These are phyloP conservation scores for Kregervanrija pseudodelftensis DNA, from an alignment of 805 yeast species.

Conservation along the genomic window DNA sequence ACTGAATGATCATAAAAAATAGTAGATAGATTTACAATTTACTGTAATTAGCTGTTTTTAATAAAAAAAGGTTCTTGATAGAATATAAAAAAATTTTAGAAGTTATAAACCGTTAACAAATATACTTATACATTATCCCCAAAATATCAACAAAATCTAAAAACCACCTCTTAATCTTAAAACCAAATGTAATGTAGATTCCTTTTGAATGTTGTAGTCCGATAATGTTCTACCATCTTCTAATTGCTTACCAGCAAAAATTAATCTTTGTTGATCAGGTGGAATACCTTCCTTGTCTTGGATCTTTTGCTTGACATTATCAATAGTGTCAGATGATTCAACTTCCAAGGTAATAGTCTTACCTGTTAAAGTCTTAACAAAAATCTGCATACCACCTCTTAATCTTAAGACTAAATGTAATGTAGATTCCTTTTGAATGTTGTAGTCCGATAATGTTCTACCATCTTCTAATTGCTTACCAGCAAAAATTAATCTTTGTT, in stretches of 20 bases:
- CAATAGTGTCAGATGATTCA: conserved; percentile 92
- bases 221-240: conserved; percentile 94
- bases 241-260: conserved; percentile 93
- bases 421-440: conserved; percentile 97
- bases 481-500: conserved; percentile 94
- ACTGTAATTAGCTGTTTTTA: too few species aligned
- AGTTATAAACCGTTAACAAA: too few species aligned
- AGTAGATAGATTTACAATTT: not conserved
- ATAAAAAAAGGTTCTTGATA: too few species aligned
- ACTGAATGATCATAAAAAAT: not conserved
- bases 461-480: conserved; percentile 97
- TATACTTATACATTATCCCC: too few species aligned
- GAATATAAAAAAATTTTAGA: too few species aligned
- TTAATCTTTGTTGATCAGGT: conserved; percentile 93
- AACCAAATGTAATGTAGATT: conserved; percentile 61
- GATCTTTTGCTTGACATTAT: conserved; percentile 90
- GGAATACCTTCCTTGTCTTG: conserved; percentile 97
- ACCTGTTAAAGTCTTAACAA: conserved; percentile 28
- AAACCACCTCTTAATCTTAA: conserved; percentile 71
- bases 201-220: conserved; percentile 94
- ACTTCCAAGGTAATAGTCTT: conserved; percentile 82
- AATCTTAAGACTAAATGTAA: conserved; percentile 93
- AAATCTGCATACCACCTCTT: conserved; percentile 77
- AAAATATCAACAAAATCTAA: conserved; percentile 33
- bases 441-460: conserved; percentile 94